Percentiles rank a stretch among this genome's conserved stretches.
Evolutionary conservation across 192 early-diverging fungal species (phyloP).

Genomic region (Spinellus fusiger): DNA sequence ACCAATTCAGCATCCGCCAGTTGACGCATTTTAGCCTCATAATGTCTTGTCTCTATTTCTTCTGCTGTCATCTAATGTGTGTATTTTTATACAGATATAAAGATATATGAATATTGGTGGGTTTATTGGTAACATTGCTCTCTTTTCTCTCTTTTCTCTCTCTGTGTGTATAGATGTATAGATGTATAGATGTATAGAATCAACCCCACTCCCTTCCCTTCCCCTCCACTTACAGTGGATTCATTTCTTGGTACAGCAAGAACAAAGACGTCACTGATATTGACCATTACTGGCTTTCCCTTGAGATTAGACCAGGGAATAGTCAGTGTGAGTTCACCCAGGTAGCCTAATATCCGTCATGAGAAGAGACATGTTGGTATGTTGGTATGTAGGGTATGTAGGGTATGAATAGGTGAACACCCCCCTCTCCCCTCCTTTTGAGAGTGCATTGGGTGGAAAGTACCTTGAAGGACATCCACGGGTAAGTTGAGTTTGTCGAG

Average conservation of each 20-base stretch:
- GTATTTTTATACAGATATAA: not conserved
- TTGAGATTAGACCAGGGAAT: constrained; percentile 98
- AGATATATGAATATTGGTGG: not conserved
- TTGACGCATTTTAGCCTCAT: constrained; percentile 76
- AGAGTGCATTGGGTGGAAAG: not conserved
- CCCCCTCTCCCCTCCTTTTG: not conserved
- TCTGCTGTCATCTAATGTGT: constrained; percentile 63
- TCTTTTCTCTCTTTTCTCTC: not conserved
- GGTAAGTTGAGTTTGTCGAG: constrained; percentile 93
- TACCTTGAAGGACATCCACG: constrained; percentile 83
- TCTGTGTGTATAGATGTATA: not conserved
- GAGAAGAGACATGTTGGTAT: not conserved
- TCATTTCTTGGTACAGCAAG: constrained; percentile 79
- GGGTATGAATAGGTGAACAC: not conserved
- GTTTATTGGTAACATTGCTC: not conserved
- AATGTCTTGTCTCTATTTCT: constrained; percentile 70
- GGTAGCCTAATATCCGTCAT: constrained; percentile 65
- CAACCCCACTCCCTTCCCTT: too few species aligned
- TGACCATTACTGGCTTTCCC: constrained; percentile 85
- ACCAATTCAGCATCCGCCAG: constrained; percentile 74
- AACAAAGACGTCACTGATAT: constrained; percentile 84
- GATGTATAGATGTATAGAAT: too few species aligned
- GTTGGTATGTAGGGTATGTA: not conserved
- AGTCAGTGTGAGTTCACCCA: constrained; percentile 86
- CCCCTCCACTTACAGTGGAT: constrained; percentile 36